Evolutionary conservation across 1,139 yeast genomes (phyloP).

Genomic region (Debaryomycetaceae sp.): DNA sequence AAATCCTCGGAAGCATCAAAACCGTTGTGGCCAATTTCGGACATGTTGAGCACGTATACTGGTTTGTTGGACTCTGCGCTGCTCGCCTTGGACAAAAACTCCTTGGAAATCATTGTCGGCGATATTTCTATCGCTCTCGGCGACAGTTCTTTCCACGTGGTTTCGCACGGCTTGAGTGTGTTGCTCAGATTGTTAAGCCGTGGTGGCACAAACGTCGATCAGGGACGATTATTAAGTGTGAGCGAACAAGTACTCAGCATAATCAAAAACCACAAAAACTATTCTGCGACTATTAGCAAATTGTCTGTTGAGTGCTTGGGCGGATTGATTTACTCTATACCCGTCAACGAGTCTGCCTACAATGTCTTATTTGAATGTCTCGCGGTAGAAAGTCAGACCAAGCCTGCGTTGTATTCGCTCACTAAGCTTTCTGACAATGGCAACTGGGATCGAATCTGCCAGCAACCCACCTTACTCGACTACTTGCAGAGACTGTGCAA

Average conservation of each 20-base stretch:
- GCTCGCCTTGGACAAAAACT: conserved; percentile 5
- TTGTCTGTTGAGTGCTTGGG: conserved; percentile 23
- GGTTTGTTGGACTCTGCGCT: background rate
- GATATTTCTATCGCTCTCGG: conserved; percentile 34
- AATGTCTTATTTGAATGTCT: conserved; percentile 10
- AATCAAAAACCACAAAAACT: conserved; percentile 22
- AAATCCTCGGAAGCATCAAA: background rate
- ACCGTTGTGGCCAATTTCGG: background rate
- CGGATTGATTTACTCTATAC: conserved; percentile 4
- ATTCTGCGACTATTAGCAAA: conserved; percentile 43
- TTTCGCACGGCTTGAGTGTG: conserved; percentile 39
- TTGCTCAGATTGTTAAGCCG: conserved; percentile 23
- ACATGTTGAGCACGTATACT: background rate
- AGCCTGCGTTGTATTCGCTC: conserved; percentile 22
- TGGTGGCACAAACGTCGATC: conserved; percentile 4
- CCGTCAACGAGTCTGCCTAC: conserved; percentile 1
- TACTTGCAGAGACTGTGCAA: conserved; percentile 11
- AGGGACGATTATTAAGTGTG: conserved; percentile 7
- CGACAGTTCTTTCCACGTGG: conserved; percentile 29
- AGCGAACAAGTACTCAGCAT: conserved; percentile 16
- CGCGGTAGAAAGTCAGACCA: conserved; percentile 24
- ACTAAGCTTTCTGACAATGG: conserved; percentile 10
- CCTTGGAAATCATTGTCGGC: conserved; percentile 13
- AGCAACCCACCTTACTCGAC: conserved; percentile 11
- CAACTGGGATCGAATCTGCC: too few species aligned